Conservation (phyloP, 1,284 basidiomycete genomes). For the Pyrrhoderma lamaoense region DNA sequence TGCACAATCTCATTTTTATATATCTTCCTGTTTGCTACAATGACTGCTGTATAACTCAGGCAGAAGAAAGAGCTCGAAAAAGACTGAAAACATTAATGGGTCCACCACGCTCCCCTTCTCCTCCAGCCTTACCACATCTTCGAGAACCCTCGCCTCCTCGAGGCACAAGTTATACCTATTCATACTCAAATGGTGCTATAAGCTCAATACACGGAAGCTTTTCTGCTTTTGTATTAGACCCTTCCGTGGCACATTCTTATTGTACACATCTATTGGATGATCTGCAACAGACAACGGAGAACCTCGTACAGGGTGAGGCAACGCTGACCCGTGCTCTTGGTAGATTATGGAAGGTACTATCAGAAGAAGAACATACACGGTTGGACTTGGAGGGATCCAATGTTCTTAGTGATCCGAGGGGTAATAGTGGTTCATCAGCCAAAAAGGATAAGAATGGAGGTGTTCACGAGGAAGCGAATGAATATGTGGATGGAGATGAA, state of each 20-base stretch:
- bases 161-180: slow-evolving; percentile 51
- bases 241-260: slow-evolving; percentile 73
- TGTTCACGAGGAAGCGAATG: slow-evolving; percentile 40
- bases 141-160: slow-evolving; percentile 39
- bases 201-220: slow-evolving; percentile 57
- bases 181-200: slow-evolving; percentile 38
- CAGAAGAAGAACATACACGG: slow-evolving; percentile 44
- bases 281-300: slow-evolving; percentile 69
- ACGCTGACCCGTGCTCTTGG: slow-evolving; percentile 64
- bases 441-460: slow-evolving; percentile 55
- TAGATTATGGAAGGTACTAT: slow-evolving; percentile 69
- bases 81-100: slow-evolving; percentile 62
- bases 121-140: slow-evolving; percentile 35
- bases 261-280: slow-evolving; percentile 69
- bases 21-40: no score
- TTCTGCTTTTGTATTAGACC: slow-evolving; percentile 78
- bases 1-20: no score
- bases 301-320: slow-evolving; percentile 71
- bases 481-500: slow-evolving; percentile 34
- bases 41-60: no score
- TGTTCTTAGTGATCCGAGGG: slow-evolving; percentile 46
- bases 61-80: slow-evolving; percentile 73
- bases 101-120: slow-evolving; percentile 30
- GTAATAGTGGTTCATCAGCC: slow-evolving; percentile 40
- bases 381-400: slow-evolving; percentile 41